Evolutionary conservation across 148 eudicot species (phyloP), one percentile per base, ranked within the genome.

Genomic region (Cornus suecica): DNA sequence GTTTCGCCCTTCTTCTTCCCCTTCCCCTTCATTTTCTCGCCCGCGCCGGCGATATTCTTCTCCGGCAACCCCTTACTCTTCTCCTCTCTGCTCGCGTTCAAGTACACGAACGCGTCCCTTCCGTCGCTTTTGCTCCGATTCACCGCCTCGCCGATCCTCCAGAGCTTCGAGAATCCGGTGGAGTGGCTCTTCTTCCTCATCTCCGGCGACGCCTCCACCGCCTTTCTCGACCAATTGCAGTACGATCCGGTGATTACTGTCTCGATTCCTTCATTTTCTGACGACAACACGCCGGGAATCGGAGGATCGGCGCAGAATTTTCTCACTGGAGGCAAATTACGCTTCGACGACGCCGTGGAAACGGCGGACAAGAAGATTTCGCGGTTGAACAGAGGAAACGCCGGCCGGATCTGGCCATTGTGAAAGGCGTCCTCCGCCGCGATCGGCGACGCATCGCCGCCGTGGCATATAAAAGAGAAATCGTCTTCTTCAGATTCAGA

Each of bases 101-200:
- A 28, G 64, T 90, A 87, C 65, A 91, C 94, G 58, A 90, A 86
- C 1, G 90, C 86, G 63, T 94, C 98, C 52, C 87, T 88, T 0
- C 98, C 98, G 26, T 94, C 92, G 75, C 97, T 94, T 22, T 88
- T 82, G 61, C 96, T 89, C 84, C 98, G 71, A 16, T 76, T 65
- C 0, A 84, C 18, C 62, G 83, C 28, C 0, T 94, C 98, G 26
- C 84, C 81, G n/a, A 92, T 77, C 71, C 90, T 84, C 92, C 97
- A 82, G 11, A 89, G 63, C 82, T 89, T 91, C n/a, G 97, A 95
- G 70, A 92, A 95, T 24, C 99, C 99, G n/a, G 99, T 95, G 15
- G 99, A 95, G 70, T 88, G 91, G 77, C 99, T 92, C 84, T 95
- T 95, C 78, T 84, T 82, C 48, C 92, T 87, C 27, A 74, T 72